Evolutionary conservation across 2,329 filamentous ascomycete species (phyloP), one percentile per base, ranked within the genome.

Genomic region (Pestalotiopsis sp.): DNA sequence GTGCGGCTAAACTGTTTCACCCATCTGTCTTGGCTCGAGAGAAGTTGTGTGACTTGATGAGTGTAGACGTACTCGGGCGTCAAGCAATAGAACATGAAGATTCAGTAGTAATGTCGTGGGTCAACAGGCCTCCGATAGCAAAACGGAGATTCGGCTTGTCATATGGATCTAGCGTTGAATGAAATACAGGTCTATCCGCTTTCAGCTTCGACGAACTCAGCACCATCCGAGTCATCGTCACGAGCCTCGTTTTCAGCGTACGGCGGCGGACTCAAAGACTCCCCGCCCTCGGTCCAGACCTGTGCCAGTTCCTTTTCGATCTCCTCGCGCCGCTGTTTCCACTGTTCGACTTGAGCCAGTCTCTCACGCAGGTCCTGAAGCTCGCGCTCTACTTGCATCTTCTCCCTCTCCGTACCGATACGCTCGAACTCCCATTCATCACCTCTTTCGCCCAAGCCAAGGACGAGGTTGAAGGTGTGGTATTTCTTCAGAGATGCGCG

Each of bases 401-500:
- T 97, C 84, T 99, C 96, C 69, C 92, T 89, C 77, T 94, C 93
- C 0, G 95, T 98, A 68, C 96, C 96, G 73, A 99, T 98, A 68
- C 93, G 90, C 79, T 98, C 93, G 79, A 97, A 93, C 73, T 95
- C 92, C 94, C 96, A 98, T 75, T 92, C 92, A 67, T 93, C 91
- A n/a, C 92, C 93, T 64, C 90, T 87, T 17, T 93, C 90, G 65
- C 95, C 95, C 69, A 92, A 83, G 36, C 95, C 95, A 4, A 99
- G 88, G 3, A 91, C 91, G 11, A 99, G 89, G 74, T 97, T 97
- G 81, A 91, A 98, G 0, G 91, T 95, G 82, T 99, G 96, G 77
- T 98, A 98, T 77, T 95, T 95, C 81, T 98, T 98, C 68, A 99
- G 87, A 25, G 94, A 97, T 14, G 93, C 95, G 58, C 96, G 92